These are phyloP conservation scores for Omphalotus guepiniiformis DNA, from an alignment of 768 basidiomycete genomes.

Conservation along the genomic window DNA sequence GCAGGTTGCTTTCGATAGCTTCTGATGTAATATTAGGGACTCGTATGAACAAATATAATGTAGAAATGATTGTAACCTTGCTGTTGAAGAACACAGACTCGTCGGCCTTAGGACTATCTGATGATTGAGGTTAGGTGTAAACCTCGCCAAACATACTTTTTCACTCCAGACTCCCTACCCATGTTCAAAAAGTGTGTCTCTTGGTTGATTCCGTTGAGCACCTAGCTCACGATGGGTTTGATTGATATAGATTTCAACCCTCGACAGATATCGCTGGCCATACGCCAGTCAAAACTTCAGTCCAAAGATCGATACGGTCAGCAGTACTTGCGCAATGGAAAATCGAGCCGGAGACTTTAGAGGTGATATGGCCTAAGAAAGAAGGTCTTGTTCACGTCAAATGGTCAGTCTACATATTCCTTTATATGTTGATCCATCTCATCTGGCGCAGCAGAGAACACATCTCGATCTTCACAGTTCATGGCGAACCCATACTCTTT, in stretches of 20 bases:
- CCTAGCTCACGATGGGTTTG: slow-evolving; percentile 1
- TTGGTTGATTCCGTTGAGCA: slow-evolving; percentile 1
- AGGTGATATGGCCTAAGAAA: slow-evolving; percentile 98
- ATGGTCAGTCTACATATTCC: slow-evolving; percentile 57
- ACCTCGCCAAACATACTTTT: slow-evolving; percentile 4
- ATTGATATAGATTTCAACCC: slow-evolving; percentile 53
- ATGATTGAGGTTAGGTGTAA: no score
- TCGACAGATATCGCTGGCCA: slow-evolving; percentile 84
- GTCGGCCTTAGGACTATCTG: no score
- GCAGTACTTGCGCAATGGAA: slow-evolving; percentile 80
- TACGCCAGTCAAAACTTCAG: slow-evolving; percentile 89
- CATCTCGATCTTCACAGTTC: slow-evolving; percentile 87
- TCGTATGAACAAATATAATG: slow-evolving; percentile 31
- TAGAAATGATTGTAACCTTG: no score
- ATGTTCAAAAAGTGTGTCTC: slow-evolving; percentile 74
- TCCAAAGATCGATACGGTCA: slow-evolving; percentile 84
- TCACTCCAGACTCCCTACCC: background rate
- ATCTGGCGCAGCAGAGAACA: slow-evolving; percentile 81
- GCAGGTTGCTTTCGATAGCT: slow-evolving; percentile 24
- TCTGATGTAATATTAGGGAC: slow-evolving; percentile 38
- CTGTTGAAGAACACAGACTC: no score
- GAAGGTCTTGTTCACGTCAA: slow-evolving; percentile 90
- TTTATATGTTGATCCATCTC: slow-evolving; percentile 14
- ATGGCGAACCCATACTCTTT: slow-evolving; percentile 87
- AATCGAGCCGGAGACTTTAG: slow-evolving; percentile 74